Conservation (phyloP, 2,329 filamentous ascomycete species). For the Talaromyces amestolkiae region DNA sequence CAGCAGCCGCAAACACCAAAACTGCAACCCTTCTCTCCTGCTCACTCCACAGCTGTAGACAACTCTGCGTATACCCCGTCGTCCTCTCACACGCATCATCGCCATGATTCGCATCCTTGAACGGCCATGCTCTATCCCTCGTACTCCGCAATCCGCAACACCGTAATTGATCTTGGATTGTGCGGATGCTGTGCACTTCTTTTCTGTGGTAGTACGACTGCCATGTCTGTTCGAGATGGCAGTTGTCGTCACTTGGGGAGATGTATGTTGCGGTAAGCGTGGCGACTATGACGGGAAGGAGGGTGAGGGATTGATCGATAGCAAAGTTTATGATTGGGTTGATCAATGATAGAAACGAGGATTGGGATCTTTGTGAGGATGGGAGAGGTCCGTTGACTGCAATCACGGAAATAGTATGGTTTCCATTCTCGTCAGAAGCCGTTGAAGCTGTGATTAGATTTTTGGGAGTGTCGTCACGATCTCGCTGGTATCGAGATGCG, state of each 20-base stretch:
- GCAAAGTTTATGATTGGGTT: conserved; percentile 10
- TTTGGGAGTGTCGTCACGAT: not conserved
- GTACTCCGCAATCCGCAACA: conserved; percentile 38
- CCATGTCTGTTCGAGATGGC: conserved; percentile 34
- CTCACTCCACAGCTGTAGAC: conserved; percentile 30
- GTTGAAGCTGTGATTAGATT: not conserved
- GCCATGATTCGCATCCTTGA: conserved; percentile 32
- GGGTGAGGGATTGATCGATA: conserved; percentile 24
- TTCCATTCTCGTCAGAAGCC: not conserved
- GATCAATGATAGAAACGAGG: not conserved
- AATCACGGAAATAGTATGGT: conserved; percentile 3
- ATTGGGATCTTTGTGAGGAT: not conserved
- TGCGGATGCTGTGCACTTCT: conserved; percentile 31
- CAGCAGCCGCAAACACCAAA: conserved; percentile 30
- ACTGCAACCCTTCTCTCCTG: conserved; percentile 29
- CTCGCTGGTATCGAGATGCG: conserved; percentile 6
- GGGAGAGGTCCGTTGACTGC: not conserved
- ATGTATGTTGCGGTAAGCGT: conserved; percentile 32
- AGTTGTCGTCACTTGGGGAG: conserved; percentile 26
- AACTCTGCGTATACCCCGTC: conserved; percentile 32
- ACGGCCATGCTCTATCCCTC: conserved; percentile 40
- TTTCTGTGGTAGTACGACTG: conserved; percentile 32
- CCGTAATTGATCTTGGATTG: conserved; percentile 33
- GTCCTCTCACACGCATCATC: conserved; percentile 34
- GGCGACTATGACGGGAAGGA: conserved; percentile 30